These are phyloP conservation scores for Ensete ventricosum DNA, from an alignment of 176 grass and related monocot genomes.

Conservation along the genomic window DNA sequence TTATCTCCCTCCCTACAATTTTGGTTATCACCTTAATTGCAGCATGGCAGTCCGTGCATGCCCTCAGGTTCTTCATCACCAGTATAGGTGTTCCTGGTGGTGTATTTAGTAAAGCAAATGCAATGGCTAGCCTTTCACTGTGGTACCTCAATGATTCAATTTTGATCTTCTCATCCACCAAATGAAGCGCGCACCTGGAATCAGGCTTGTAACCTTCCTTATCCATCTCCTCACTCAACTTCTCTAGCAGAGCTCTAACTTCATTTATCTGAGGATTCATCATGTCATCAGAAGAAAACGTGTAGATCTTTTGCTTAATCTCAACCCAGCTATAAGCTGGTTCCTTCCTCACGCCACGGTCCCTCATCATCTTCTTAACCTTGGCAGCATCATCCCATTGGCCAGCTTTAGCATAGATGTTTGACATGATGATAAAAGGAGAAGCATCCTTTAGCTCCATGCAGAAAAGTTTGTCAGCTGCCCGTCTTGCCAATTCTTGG, in stretches of 20 bases:
- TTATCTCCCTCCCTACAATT: slow-evolving; percentile 58
- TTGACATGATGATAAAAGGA: slow-evolving; percentile 64
- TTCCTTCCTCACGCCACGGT: slow-evolving; percentile 65
- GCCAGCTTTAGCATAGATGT: slow-evolving; percentile 78
- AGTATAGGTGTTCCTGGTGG: slow-evolving; percentile 38
- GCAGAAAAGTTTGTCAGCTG: slow-evolving; percentile 67
- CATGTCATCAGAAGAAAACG: slow-evolving; percentile 72
- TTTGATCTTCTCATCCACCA: slow-evolving; percentile 64
- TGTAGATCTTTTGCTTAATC: slow-evolving; percentile 63
- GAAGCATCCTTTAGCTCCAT: slow-evolving; percentile 47
- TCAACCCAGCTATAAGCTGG: slow-evolving; percentile 87
- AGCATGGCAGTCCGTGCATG: slow-evolving; percentile 56
- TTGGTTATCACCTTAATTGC: slow-evolving; percentile 70
- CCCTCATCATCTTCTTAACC: slow-evolving; percentile 78
- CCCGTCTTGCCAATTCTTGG: slow-evolving; percentile 55
- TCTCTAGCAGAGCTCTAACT: slow-evolving; percentile 54
- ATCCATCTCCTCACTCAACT: slow-evolving; percentile 69
- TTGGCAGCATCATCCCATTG: slow-evolving; percentile 63
- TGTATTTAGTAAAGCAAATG: slow-evolving; percentile 62
- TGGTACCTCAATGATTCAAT: slow-evolving; percentile 74
- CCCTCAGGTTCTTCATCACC: slow-evolving; percentile 66
- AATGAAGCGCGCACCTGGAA: slow-evolving; percentile 52
- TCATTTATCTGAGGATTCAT: slow-evolving; percentile 57
- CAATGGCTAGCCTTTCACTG: slow-evolving; percentile 71
- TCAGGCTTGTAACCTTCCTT: slow-evolving; percentile 56